These are phyloP conservation scores for Paracoccidioides lutzii DNA, from an alignment of 2,329 filamentous ascomycete genomes.

Conservation along the genomic window DNA sequence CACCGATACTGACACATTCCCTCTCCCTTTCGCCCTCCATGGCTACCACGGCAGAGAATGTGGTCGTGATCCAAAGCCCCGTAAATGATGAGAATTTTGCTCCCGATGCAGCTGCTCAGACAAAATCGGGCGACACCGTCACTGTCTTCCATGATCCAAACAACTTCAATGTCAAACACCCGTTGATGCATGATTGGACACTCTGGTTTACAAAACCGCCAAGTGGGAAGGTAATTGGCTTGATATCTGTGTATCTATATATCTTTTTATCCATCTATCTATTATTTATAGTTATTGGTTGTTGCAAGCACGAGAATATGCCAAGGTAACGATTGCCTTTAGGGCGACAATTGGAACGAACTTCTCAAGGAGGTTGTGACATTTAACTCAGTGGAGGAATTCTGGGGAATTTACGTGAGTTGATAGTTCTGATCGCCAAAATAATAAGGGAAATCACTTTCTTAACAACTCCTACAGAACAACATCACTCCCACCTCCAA, in stretches of 20 bases:
- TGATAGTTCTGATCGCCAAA: not conserved
- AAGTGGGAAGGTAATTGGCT: conserved; percentile 64
- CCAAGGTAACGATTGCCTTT: conserved; percentile 4
- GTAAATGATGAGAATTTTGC: conserved; percentile 43
- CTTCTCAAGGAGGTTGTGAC: conserved; percentile 96
- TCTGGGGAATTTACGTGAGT: conserved; percentile 98
- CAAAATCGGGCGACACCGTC: conserved; percentile 49
- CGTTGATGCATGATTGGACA: conserved; percentile 94
- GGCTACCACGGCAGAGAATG: conserved; percentile 27
- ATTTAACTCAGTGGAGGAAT: conserved; percentile 97
- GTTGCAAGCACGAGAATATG: not conserved
- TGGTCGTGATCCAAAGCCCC: conserved; percentile 20
- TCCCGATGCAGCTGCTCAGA: conserved; percentile 34
- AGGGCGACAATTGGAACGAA: conserved; percentile 99
- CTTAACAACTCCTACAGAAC: conserved; percentile 49
- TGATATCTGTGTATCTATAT: no score
- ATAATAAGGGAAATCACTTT: not conserved
- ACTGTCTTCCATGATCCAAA: conserved; percentile 98
- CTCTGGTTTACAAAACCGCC: conserved; percentile 99
- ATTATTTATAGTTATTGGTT: conserved; percentile 4
- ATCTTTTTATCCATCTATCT: not conserved
- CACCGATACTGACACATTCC: not conserved
- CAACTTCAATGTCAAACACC: conserved; percentile 99
- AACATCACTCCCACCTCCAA: conserved; percentile 96
- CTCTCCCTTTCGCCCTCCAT: conserved; percentile 14